Base-by-base conservation (phyloP, 1,284 basidiomycete species). In the Erythrobasidium hasegawianum region DNA sequence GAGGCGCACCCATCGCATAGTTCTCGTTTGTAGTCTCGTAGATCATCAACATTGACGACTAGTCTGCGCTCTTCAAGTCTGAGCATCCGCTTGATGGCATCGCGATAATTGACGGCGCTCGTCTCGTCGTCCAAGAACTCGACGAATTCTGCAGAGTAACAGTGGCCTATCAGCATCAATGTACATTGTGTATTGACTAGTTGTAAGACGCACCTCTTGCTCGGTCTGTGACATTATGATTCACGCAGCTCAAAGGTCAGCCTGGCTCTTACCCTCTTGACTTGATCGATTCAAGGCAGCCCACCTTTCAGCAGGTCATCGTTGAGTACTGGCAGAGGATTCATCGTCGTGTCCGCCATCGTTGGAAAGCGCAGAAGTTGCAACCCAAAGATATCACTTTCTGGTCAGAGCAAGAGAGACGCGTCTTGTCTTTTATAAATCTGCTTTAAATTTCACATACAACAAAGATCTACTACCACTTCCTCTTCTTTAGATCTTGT, bases 41-140 rank as follows among this genome's bases (percentile, higher is more conserved):
- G 80, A 79, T 98, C 93, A 79, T 99, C 95, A 72, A 98, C 83
- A 79, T 97, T 98, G 77, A 99, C 86, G 74, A 96, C 87, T 74
- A 99, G 86, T 74, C 96, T 86, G 72, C 90, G 87, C 75, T 88
- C 85, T 74, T 90, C 88, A 33, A 84, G 81, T 64, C 88, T 86
- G 49, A 98, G 83, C 87, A 98, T 88, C 71, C 86, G 85, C 56
- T 84, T 83, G 72, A 97, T 88, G 64, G 88, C 87, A 74, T 93
- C 87, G 72, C 86, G 85, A 80, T 98, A 97, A 79, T 91, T 90
- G 80, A 79, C 70, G 13, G 68, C 71, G 29, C 73, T 73, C 24
- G 66, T 64, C 61, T 74, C 67, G 16, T 54, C 57, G 40, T 56
- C 47, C 20, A 58, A 33, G 41, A 60, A 62, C 38, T 50, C 33